Conservation (phyloP, 345 rosid genomes). For the Moricandia arvensis region DNA sequence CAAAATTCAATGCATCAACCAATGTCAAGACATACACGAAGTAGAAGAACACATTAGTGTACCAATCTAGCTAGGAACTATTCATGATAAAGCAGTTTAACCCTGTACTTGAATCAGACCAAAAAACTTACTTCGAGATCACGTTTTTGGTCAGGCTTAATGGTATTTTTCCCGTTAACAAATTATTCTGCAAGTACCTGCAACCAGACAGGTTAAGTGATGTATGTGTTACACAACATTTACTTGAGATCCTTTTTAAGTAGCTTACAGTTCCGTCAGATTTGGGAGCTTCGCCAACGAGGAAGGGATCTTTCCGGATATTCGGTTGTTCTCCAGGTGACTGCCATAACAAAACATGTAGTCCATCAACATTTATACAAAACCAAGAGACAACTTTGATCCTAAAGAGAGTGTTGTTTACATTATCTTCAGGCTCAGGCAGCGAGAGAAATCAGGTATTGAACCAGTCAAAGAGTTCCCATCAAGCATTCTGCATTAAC, state of each 20-base stretch:
- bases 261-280: conserved; percentile 91
- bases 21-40: conserved; percentile 13
- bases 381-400: neutral
- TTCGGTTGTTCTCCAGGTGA: conserved; percentile 88
- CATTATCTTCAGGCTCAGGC: conserved; percentile 72
- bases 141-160: conserved; percentile 48
- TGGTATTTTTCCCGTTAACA: conserved; percentile 76
- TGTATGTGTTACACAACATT: neutral
- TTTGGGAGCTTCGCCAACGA: conserved; percentile 63
- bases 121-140: conserved; percentile 62
- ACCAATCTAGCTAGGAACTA: neutral
- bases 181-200: conserved; percentile 88
- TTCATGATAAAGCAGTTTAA: neutral
- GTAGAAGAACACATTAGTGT: neutral
- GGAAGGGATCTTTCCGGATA: conserved; percentile 82
- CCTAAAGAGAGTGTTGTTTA: conserved; percentile 34
- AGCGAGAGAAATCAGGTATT: conserved; percentile 81
- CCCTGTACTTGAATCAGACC: neutral
- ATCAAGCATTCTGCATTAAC: conserved; percentile 73
- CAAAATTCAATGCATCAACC: conserved; percentile 52
- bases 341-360: conserved; percentile 45
- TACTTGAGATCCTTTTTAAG: too few relatives aligned
- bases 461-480: conserved; percentile 79
- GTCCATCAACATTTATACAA: conserved; percentile 26
- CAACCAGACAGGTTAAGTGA: conserved; percentile 35